Evolutionary conservation across 1,139 yeast species (phyloP).

Genomic region (Candida sanyaensis): DNA sequence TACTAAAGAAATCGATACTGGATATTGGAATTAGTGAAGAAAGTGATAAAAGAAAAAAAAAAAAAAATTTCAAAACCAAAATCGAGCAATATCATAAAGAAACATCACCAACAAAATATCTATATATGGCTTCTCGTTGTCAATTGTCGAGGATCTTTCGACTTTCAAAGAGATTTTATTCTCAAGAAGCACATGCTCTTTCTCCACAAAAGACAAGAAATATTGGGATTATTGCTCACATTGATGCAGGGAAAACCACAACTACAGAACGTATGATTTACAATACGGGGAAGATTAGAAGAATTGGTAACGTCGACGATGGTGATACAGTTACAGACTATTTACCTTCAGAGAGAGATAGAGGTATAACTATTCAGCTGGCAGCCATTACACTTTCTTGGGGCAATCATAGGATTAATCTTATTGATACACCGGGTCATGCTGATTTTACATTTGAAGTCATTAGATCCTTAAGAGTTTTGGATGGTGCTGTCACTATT

Average conservation of each 20-base stretch:
- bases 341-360: conserved; percentile 81
- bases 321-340: conserved; percentile 97
- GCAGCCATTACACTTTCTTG: conserved; percentile 95
- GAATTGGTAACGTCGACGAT: conserved; percentile 93
- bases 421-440: conserved; percentile 98
- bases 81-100: too few species aligned
- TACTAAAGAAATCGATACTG: too few species aligned
- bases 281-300: conserved; percentile 76
- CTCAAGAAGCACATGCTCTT: not conserved
- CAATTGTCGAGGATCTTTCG: not conserved
- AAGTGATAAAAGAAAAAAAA: not conserved
- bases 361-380: conserved; percentile 96
- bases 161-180: not conserved
- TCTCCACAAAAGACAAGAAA: conserved; percentile 47
- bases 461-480: conserved; percentile 79
- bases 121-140: not conserved
- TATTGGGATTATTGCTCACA: conserved; percentile 83
- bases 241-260: conserved; percentile 90
- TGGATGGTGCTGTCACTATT: conserved; percentile 92
- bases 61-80: not conserved
- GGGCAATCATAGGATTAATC: conserved; percentile 73
- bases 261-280: conserved; percentile 90
- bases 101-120: not conserved
- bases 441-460: conserved; percentile 98
- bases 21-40: too few species aligned